Evolutionary conservation across 2,329 filamentous ascomycete species (phyloP).

Genomic region (Colletotrichum sp.): DNA sequence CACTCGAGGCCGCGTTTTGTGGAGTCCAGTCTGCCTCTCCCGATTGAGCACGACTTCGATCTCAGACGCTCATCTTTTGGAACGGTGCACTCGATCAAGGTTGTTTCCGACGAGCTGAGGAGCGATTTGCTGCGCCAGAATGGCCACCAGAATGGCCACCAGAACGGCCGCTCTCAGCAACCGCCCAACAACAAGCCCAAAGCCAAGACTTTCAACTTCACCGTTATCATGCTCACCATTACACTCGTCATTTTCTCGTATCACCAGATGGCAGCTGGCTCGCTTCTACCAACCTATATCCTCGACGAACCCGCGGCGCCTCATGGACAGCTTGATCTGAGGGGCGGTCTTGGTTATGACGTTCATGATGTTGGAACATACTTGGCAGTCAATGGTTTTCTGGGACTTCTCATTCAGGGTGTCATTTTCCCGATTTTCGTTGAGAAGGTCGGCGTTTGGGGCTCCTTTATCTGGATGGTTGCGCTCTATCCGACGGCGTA

Average conservation of each 20-base stretch:
- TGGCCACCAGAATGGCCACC: neutral
- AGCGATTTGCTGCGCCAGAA: neutral
- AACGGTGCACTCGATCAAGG: constrained; percentile 44
- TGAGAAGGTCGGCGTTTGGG: constrained; percentile 69
- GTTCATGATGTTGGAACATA: constrained; percentile 71
- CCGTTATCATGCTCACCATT: constrained; percentile 45
- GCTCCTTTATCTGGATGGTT: constrained; percentile 68
- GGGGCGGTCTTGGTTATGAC: constrained; percentile 70
- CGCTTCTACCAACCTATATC: constrained; percentile 47
- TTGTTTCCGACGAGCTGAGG: constrained; percentile 26
- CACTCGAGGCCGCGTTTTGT: constrained; percentile 32
- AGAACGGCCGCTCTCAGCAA: neutral
- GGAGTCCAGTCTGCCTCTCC: constrained; percentile 38
- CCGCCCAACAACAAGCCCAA: constrained; percentile 23
- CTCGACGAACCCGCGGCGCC: constrained; percentile 38
- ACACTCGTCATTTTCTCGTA: constrained; percentile 46
- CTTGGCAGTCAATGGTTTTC: constrained; percentile 71
- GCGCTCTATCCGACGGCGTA: constrained; percentile 71
- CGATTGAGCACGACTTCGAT: constrained; percentile 39
- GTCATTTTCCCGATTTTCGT: constrained; percentile 72
- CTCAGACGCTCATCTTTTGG: constrained; percentile 43
- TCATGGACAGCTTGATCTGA: constrained; percentile 40
- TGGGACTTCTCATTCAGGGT: constrained; percentile 76
- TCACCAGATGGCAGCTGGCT: constrained; percentile 50
- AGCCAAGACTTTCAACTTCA: constrained; percentile 35